Evolutionary conservation across 768 basidiomycete genomes (phyloP).

Genomic region (Phanerodontia chrysosporium): DNA sequence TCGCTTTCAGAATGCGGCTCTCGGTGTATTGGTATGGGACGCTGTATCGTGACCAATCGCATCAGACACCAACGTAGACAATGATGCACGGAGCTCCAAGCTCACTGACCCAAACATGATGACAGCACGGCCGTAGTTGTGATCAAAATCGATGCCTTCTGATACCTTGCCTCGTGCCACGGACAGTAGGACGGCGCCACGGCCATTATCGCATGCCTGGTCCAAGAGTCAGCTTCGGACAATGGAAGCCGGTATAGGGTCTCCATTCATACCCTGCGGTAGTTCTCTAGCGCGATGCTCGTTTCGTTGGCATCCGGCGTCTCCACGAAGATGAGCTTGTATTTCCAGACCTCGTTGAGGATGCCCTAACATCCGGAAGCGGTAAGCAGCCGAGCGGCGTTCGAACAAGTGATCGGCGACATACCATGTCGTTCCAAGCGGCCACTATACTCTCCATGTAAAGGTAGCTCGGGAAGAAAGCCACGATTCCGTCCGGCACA

Average conservation of each 20-base stretch:
- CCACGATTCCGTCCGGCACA: constrained; percentile 97
- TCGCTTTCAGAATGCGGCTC: constrained; percentile 93
- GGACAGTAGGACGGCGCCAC: constrained; percentile 93
- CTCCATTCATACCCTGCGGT: constrained; percentile 66
- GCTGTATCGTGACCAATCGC: constrained; percentile 33
- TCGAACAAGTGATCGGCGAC: constrained; percentile 23
- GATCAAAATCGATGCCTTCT: constrained; percentile 99
- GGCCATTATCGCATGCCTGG: constrained; percentile 96
- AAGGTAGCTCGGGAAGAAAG: constrained; percentile 98
- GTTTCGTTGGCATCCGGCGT: constrained; percentile 99
- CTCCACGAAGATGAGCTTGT: constrained; percentile 98
- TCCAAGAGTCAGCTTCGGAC: background rate
- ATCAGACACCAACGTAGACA: background rate
- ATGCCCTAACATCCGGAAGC: constrained; percentile 64
- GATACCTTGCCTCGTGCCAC: constrained; percentile 99
- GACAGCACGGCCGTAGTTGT: constrained; percentile 97
- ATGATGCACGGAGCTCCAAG: constrained; percentile 4
- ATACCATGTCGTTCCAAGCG: constrained; percentile 99
- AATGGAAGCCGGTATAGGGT: background rate
- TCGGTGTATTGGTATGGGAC: constrained; percentile 98
- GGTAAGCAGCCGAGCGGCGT: background rate
- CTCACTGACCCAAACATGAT: constrained; percentile 94
- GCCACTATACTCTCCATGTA: constrained; percentile 99
- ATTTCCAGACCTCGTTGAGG: constrained; percentile 98
- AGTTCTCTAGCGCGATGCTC: constrained; percentile 95